Conservation (phyloP, 805 yeast species). For the Candida schatavii region DNA sequence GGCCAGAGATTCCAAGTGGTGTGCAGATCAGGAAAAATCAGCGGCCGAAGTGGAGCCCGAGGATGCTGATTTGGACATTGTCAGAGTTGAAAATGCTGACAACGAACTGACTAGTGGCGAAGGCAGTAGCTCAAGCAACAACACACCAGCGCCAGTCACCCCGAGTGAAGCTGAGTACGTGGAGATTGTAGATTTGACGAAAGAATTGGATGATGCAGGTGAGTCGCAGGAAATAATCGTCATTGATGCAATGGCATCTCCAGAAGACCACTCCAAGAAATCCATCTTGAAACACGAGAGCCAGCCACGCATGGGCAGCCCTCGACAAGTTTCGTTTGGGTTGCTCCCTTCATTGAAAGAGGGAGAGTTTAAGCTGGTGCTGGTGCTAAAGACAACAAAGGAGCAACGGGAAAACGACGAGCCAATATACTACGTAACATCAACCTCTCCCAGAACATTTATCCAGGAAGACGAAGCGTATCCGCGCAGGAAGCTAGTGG, state of each 20-base stretch:
- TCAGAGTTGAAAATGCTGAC: constrained; percentile 19
- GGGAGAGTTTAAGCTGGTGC: constrained; percentile 1
- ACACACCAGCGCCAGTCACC: not conserved
- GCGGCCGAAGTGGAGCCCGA: constrained; percentile 34
- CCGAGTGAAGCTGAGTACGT: constrained; percentile 4
- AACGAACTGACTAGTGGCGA: not conserved
- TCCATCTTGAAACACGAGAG: not conserved
- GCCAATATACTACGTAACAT: constrained; percentile 19
- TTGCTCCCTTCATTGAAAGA: constrained; percentile 18
- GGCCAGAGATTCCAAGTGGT: constrained; percentile 49
- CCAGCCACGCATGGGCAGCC: not conserved
- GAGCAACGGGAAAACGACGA: constrained; percentile 9
- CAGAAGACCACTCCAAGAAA: not conserved
- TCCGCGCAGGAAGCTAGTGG: constrained; percentile 27
- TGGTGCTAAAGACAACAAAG: not conserved
- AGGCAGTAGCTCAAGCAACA: not conserved
- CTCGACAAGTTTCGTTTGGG: constrained; percentile 6
- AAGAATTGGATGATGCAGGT: constrained; percentile 10
- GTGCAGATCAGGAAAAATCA: constrained; percentile 24
- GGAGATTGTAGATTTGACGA: constrained; percentile 15
- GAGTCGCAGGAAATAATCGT: constrained; percentile 16
- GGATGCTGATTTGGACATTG: constrained; percentile 43
- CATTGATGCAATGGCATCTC: constrained; percentile 21
- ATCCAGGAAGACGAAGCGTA: constrained; percentile 19
- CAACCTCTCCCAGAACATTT: constrained; percentile 26